Base-by-base conservation (phyloP, 192 early-diverging fungal species). In the Paraglomus brasilianum region DNA sequence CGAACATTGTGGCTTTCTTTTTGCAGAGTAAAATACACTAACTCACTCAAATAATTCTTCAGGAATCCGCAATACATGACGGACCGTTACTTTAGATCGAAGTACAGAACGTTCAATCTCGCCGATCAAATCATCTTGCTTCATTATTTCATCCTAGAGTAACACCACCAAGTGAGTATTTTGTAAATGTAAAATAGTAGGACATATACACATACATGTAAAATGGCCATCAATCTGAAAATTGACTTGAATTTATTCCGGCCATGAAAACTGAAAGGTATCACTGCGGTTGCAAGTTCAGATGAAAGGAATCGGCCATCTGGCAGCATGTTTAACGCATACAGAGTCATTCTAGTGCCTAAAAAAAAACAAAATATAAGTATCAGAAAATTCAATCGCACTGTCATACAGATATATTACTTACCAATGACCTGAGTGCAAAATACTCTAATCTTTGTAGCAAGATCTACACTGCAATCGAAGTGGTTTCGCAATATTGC, bases 61-160 rank as follows among this genome's bases (percentile, higher is more conserved):
- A n/a, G n/a, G n/a, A n/a, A 15, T 38, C 30, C 40, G n/a, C 38
- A 57, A 57, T 38, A 67, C 46, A 41, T 67, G 8, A 22, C 47
- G 65, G 22, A 67, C 65, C 8, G 5, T 67, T 51, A 17, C 19
- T 50, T 44, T 24, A 30, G 46, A 19, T 14, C 40, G 51, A 57
- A 57, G 10, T 52, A 69, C 56, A 41, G 51, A 49, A 41, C 17
- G 4, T 42, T 69, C 45, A 50, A 69, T 69, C 48, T 69, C 53
- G 44, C 57, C 52, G n/a, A 69, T 15, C 45, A 69, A 40, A 22
- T 41, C 56, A 11, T 69, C 67, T 40, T 69, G 67, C 48, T 53
- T 69, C 40, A n/a, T 69, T 38, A 69, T 13, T 45, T 69, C 67
- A 46, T 56, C 51, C 67, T 69, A 69, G 41, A 41, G 51, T 56